Evolutionary conservation across 306 rosid species (phyloP), one percentile per base, ranked within the genome.

Genomic region (Rubus idaeus): DNA sequence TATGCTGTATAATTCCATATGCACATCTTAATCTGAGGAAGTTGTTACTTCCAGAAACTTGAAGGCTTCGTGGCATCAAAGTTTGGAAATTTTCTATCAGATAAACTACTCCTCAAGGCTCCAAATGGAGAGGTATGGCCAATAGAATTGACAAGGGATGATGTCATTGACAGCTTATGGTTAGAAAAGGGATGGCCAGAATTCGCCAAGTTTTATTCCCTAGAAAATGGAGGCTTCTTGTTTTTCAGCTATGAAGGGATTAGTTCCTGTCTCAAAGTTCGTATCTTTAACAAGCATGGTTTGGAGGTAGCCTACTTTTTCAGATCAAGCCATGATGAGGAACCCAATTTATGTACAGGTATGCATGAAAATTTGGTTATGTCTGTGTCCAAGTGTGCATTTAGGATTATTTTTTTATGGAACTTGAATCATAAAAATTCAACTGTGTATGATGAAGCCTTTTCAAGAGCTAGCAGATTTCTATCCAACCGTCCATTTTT

Each of bases 291-390:
- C 21, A 56, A 56, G 30, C 5, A 17, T 17, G 18, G 9, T 55
- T 8, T 55, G 23, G 61, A 55, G 57, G 20, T 76, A 23, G 74
- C 76, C 13, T 80, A 80, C 76, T 79, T 81, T n/a, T 56, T n/a
- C 62, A 56, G 7, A 18, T 56, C 62, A 56, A 8, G 12, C 26
- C 30, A 7, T 56, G 30, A 56, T 7, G 12, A n/a, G 57, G 57
- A 52, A 52, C n/a, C 57, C 57, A 17, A 52, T 10, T 47, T 47
- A 3, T 11, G 14, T 7, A 17, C 21, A 17, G 57, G 8, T 17
- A 8, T 47, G 51, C 11, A 10, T 47, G 51, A 11, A 47, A 10
- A 12, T 47, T 47, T 47, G 51, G 51, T 47, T 47, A 47, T 47
- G 51, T 47, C 51, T 47, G 51, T 47, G 51, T 47, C 51, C 16